Evolutionary conservation across 495 filamentous ascomycete species (phyloP).

Genomic region (Talaromyces ruber): DNA sequence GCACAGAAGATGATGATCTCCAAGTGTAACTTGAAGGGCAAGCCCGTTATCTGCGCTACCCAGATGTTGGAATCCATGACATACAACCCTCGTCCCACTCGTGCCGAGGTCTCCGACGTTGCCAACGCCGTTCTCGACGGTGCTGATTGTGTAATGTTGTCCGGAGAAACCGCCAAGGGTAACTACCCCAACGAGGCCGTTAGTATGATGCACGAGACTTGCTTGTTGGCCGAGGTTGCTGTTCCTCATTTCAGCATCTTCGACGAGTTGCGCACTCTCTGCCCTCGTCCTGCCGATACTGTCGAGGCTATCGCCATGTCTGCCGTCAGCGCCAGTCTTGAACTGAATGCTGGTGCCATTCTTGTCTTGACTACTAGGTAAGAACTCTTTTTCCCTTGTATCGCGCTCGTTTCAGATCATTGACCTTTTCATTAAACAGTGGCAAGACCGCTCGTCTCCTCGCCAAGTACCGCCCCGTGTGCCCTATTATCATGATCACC

Average conservation of each 20-base stretch:
- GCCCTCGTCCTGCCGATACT: constrained; percentile 70
- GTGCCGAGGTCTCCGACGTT: constrained; percentile 96
- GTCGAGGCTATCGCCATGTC: constrained; percentile 93
- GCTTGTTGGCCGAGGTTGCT: constrained; percentile 88
- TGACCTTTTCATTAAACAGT: constrained; percentile 23
- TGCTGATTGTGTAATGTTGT: constrained; percentile 99
- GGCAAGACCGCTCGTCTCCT: constrained; percentile 87
- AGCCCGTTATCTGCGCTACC: constrained; percentile 92
- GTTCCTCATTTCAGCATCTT: constrained; percentile 95
- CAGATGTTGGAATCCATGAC: constrained; percentile 99
- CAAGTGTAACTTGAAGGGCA: constrained; percentile 99
- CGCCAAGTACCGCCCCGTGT: constrained; percentile 96
- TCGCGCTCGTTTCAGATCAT: background rate
- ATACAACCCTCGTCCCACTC: constrained; percentile 95
- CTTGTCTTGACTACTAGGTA: constrained; percentile 87
- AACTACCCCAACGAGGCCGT: constrained; percentile 89
- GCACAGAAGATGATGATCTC: constrained; percentile 99
- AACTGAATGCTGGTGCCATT: constrained; percentile 92
- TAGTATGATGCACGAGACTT: constrained; percentile 95
- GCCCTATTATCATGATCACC: constrained; percentile 98
- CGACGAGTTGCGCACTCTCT: constrained; percentile 82
- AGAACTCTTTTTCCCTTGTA: constrained; percentile 8
- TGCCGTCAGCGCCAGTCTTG: constrained; percentile 85
- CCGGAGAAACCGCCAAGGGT: constrained; percentile 97
- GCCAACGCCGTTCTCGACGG: constrained; percentile 97